Conservation (phyloP, 2,329 filamentous ascomycete genomes). For the Trichoderma semiorbis region DNA sequence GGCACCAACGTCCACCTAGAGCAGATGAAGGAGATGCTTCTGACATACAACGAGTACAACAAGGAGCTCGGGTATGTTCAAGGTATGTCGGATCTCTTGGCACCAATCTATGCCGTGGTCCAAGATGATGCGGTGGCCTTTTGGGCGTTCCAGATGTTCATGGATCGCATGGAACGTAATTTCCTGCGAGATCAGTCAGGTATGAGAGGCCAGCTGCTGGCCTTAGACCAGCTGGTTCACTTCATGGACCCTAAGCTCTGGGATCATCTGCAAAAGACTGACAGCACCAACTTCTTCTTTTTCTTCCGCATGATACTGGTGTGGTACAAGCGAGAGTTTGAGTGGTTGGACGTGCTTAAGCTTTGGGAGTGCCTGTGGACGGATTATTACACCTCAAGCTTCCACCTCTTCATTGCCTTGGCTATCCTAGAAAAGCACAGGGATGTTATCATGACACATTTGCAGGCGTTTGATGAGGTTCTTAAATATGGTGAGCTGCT, state of each 20-base stretch:
- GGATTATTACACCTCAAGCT: constrained; percentile 81
- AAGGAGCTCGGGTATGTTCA: constrained; percentile 94
- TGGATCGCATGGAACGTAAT: constrained; percentile 97
- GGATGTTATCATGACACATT: constrained; percentile 92
- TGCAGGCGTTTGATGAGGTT: constrained; percentile 94
- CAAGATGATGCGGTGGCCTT: constrained; percentile 97
- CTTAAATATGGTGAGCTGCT: constrained; percentile 77
- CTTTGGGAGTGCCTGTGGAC: constrained; percentile 96
- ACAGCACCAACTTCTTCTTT: constrained; percentile 99
- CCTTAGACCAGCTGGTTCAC: constrained; percentile 90
- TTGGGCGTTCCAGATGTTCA: constrained; percentile 93
- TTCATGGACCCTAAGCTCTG: constrained; percentile 96
- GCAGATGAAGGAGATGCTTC: constrained; percentile 98
- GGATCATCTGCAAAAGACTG: constrained; percentile 79
- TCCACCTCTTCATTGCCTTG: constrained; percentile 90
- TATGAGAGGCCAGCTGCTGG: constrained; percentile 87
- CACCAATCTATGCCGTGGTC: constrained; percentile 93
- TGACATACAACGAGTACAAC: constrained; percentile 99
- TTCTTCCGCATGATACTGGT: constrained; percentile 99
- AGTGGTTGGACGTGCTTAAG: constrained; percentile 79
- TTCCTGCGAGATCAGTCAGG: constrained; percentile 94
- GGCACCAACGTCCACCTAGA: constrained; percentile 97
- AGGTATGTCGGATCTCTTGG: constrained; percentile 95
- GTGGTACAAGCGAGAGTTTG: constrained; percentile 98
- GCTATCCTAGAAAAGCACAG: constrained; percentile 94